These are phyloP conservation scores for Haematococcus lacustris DNA, from an alignment of 139 green algal genomes.

Conservation along the genomic window DNA sequence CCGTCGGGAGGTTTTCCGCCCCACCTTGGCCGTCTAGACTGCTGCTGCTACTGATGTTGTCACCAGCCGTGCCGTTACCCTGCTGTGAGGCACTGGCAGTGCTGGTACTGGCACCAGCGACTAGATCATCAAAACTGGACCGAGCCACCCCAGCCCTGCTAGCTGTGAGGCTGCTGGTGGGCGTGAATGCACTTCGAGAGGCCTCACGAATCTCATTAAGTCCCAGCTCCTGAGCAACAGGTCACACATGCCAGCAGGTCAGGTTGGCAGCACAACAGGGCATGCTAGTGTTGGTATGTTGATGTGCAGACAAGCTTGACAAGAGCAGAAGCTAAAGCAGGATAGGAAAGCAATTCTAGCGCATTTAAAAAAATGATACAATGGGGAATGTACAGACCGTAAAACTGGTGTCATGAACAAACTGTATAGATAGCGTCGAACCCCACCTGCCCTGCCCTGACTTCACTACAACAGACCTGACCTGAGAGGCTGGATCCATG, in stretches of 20 bases:
- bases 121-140: not conserved
- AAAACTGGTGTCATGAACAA: not conserved
- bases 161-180: not conserved
- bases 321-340: not conserved
- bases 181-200: constrained; percentile 14
- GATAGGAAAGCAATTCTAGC: not conserved
- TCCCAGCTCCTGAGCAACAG: constrained; percentile 74
- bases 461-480: not conserved
- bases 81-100: not conserved
- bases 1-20: constrained; percentile 20
- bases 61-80: not conserved
- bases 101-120: not conserved
- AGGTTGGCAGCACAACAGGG: not conserved
- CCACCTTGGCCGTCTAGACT: constrained; percentile 1
- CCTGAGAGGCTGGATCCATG: not conserved
- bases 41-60: constrained; percentile 2
- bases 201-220: constrained; percentile 82
- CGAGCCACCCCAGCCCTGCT: not conserved
- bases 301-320: not conserved
- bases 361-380: not conserved
- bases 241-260: not conserved
- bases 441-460: not conserved
- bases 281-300: not conserved
- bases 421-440: not conserved
- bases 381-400: not conserved